Evolutionary conservation across 129 eudicot species (phyloP).

Genomic region (Apium graveolens): DNA sequence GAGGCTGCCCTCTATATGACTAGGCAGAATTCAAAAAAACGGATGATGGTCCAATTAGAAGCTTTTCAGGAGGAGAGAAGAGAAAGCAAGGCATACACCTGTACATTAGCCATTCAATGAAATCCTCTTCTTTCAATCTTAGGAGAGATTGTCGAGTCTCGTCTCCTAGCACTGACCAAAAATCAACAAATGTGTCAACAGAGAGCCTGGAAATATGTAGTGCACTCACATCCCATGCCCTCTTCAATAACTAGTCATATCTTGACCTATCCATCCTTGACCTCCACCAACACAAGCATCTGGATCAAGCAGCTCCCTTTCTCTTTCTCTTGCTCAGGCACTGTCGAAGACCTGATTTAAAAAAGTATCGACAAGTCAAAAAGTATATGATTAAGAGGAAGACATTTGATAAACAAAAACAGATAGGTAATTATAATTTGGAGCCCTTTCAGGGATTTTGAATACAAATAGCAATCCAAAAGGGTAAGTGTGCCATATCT

Average conservation of each 20-base stretch:
- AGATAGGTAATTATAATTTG: too few relatives aligned
- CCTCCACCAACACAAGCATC: conserved; percentile 99
- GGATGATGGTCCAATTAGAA: not conserved
- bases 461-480: too few relatives aligned
- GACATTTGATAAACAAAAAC: conserved; percentile 6
- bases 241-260: conserved; percentile 77
- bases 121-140: conserved; percentile 98
- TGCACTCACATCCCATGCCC: conserved; percentile 96
- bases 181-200: conserved; percentile 90
- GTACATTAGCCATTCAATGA: conserved; percentile 82
- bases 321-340: too few relatives aligned
- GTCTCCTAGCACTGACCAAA: too few relatives aligned
- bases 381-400: not conserved
- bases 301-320: conserved; percentile 82
- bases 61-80: not conserved
- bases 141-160: too few relatives aligned
- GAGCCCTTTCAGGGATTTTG: too few relatives aligned
- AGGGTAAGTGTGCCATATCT: too few relatives aligned
- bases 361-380: too few relatives aligned
- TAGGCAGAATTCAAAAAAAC: not conserved
- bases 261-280: conserved; percentile 97
- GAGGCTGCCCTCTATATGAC: not conserved
- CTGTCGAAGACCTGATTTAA: too few relatives aligned
- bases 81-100: conserved; percentile 34
- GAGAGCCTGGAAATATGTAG: conserved; percentile 94